Evolutionary conservation across 495 filamentous ascomycete genomes (phyloP), one percentile per base, ranked within the genome.

Genomic region (Penicillium robsamsonii): DNA sequence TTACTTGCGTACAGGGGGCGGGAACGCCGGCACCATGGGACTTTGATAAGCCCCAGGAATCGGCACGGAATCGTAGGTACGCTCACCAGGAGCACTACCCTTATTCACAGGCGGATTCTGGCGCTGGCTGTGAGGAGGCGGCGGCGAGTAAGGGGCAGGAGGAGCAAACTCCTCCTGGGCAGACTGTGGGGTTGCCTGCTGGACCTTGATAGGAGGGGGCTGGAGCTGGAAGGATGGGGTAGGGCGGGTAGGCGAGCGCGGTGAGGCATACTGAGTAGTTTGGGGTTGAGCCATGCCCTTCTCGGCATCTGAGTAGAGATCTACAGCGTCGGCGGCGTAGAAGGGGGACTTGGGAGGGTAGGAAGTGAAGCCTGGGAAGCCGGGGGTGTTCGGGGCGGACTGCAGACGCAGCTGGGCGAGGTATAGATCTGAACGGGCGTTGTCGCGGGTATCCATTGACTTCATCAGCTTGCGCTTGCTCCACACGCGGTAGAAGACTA

Each of bases 401-500:
- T 97, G 91, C 9, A 86, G 79, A 60, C 89, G 91, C 7, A 97
- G 84, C 66, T 97, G 94, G 44, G 93, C 94, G 50, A 97, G 90
- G 79, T 97, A 97, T 54, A 98, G 80, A 68, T 96, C 92, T 61
- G 86, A 90, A 55, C 94, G 88, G 61, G 94, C 94, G 65, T 86
- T 87, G 81, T 99, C 94, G 62, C 94, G 92, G 65, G 87, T 75
- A 71, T 96, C 89, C 93, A 99, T 97, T 50, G 90, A 90, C 77
- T 96, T 97, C 71, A 87, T 87, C 54, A 99, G 89, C 64, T 86
- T 84, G 68, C 90, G 88, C 81, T 99, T 99, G 55, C 89, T 89
- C 82, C 90, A 94, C 80, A 96, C 89, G 61, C 94, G 89, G 80
- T 94, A 97, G 78, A 96, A 96, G 69, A 95, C 85, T 68, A 97